phyloP scores from a whole-genome alignment of 2,329 filamentous ascomycete species.

The Ascosphaera acerosa region DNA sequence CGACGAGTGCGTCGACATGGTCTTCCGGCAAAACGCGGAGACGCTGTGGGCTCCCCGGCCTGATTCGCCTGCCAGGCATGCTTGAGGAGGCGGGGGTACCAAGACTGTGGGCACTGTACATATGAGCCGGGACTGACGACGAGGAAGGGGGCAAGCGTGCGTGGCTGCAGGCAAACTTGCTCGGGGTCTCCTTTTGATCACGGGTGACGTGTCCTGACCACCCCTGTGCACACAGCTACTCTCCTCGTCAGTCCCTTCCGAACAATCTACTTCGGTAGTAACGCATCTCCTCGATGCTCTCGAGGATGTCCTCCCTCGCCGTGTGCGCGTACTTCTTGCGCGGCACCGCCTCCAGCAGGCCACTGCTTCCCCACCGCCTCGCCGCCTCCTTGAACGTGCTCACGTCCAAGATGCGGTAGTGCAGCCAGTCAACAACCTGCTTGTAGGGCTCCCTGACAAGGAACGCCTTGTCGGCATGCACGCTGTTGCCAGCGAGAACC shows the following conservation, averaged over 20 bases:
- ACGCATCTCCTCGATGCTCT: slow-evolving; percentile 77
- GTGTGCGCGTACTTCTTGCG: slow-evolving; percentile 54
- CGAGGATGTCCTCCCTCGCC: slow-evolving; percentile 69
- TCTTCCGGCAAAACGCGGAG: slow-evolving; percentile 32
- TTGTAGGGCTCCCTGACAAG: slow-evolving; percentile 49
- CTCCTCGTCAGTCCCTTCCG: slow-evolving; percentile 7
- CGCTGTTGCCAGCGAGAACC: slow-evolving; percentile 71
- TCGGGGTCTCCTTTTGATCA: too few relatives aligned
- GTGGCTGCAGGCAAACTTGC: too few relatives aligned
- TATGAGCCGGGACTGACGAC: too few relatives aligned
- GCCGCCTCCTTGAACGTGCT: slow-evolving; percentile 81
- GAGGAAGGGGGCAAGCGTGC: too few relatives aligned
- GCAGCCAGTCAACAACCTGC: slow-evolving; percentile 46
- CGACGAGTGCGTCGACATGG: slow-evolving; percentile 18
- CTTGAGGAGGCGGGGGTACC: too few relatives aligned
- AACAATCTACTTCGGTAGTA: slow-evolving; percentile 60
- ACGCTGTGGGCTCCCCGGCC: slow-evolving; percentile 19
- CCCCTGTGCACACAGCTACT: neutral
- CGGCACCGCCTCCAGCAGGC: slow-evolving; percentile 36
- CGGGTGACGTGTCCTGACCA: neutral
- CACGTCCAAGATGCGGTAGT: slow-evolving; percentile 80
- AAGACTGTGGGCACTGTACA: too few relatives aligned
- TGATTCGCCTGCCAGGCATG: neutral
- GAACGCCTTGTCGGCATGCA: slow-evolving; percentile 74
- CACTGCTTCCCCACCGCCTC: slow-evolving; percentile 47